These are phyloP conservation scores for Aureobasidium sp. DNA, from an alignment of 2,329 filamentous ascomycete species.

Conservation along the genomic window DNA sequence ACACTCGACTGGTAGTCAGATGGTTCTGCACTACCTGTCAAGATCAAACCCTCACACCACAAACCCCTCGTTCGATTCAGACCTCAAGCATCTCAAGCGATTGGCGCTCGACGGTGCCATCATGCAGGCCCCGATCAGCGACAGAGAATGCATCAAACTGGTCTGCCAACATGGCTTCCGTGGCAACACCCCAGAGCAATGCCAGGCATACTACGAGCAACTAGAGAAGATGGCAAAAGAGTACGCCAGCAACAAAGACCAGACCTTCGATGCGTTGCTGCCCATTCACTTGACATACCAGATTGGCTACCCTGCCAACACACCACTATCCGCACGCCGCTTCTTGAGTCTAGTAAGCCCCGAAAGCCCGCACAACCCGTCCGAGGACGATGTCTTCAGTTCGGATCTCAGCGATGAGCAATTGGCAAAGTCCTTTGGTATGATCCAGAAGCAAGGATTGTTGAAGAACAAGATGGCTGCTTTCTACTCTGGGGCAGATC, in stretches of 20 bases:
- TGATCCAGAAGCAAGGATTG: slow-evolving; percentile 28
- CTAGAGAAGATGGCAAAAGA: slow-evolving; percentile 22
- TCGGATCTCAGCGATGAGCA: slow-evolving; percentile 23
- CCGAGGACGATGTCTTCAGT: slow-evolving; percentile 21
- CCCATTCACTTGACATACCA: slow-evolving; percentile 26
- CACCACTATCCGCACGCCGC: slow-evolving; percentile 15
- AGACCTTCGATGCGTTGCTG: slow-evolving; percentile 25
- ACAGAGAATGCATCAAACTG: slow-evolving; percentile 18
- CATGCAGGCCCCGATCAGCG: slow-evolving; percentile 20
- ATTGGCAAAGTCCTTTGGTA: slow-evolving; percentile 24
- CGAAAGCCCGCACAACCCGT: slow-evolving; percentile 16
- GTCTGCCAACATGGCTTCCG: slow-evolving; percentile 17
- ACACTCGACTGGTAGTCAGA: slow-evolving; percentile 20
- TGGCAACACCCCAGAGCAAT: slow-evolving; percentile 16
- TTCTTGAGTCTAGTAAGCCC: slow-evolving; percentile 20
- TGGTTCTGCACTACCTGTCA: slow-evolving; percentile 20
- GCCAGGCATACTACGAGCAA: slow-evolving; percentile 14
- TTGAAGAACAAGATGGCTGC: slow-evolving; percentile 26
- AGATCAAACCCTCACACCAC: slow-evolving; percentile 18
- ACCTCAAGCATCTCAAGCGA: slow-evolving; percentile 16
- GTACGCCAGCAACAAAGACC: slow-evolving; percentile 14
- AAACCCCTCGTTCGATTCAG: slow-evolving; percentile 14
- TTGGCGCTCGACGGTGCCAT: slow-evolving; percentile 19
- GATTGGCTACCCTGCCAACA: slow-evolving; percentile 23
- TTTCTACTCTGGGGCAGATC: slow-evolving; percentile 39